Base-by-base conservation (phyloP, 2,329 filamentous ascomycete genomes). In the Parafenestella ontariensis region DNA sequence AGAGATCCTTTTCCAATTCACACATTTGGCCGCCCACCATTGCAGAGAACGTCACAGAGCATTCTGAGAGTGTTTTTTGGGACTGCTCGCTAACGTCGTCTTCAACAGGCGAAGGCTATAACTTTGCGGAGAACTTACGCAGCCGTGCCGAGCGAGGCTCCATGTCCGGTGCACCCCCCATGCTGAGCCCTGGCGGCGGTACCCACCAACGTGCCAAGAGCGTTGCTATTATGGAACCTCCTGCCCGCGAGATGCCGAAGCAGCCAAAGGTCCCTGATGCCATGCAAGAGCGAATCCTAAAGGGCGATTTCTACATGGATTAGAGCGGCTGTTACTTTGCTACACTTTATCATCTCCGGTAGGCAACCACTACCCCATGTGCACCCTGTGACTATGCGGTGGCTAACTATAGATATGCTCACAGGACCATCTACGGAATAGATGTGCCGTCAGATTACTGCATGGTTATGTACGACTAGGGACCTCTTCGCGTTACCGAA, bases 301-400 rank as follows among this genome's bases (percentile, higher is more conserved):
- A 96, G 80, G 95, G 94, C 41, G 95, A 99, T 72, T 98, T 99
- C 70, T 95, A 95, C 81, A 97, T 98, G 92, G 93, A 97, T 72
- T 96, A 82, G 60, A 34, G 36, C 44, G 49, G 33, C 26, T 42
- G 49, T n/a, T n/a, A 15, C 37, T 10, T 40, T 45, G 43, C 52
- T 59, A 53, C 50, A 28, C 43, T 55, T 60, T 34, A 49, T 10
- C 41, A 63, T 64, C 60, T 65, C 62, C 52, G 62, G 56, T 69
- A 68, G 60, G 56, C 64, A 56, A 52, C 9, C n/a, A 4, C 23
- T 13, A 18, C 57, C 24, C 23, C 28, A n/a, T 41, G 18, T 43
- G 21, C 46, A 23, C 21, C 34, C n/a, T 26, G 21, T 46, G 39
- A 15, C 18, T 26, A 4, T 48, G 34, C 46, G 46, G 33, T 41